phyloP scores from a whole-genome alignment of 495 filamentous ascomycete genomes.

The Penicillium lividum region DNA sequence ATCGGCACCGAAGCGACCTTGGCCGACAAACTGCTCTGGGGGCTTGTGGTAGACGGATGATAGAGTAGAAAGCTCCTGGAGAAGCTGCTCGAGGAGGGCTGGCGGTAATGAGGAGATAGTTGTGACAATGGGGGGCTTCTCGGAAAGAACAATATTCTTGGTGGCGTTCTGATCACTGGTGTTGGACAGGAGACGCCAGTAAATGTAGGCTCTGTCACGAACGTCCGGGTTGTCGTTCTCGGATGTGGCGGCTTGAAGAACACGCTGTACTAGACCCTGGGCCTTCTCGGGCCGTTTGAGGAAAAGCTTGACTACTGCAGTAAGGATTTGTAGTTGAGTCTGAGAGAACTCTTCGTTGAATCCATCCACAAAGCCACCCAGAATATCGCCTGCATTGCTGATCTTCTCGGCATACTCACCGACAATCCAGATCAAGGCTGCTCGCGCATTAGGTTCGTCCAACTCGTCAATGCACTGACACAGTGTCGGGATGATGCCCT shows the following conservation, averaged over 20 bases:
- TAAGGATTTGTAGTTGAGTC: conserved; percentile 94
- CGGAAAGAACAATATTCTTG: conserved; percentile 85
- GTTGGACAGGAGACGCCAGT: conserved; percentile 92
- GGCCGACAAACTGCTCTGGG: conserved; percentile 92
- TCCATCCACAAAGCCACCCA: conserved; percentile 82
- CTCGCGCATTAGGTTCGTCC: conserved; percentile 90
- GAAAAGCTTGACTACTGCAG: conserved; percentile 95
- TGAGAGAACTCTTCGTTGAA: conserved; percentile 93
- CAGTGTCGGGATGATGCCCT: conserved; percentile 93
- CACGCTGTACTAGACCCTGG: conserved; percentile 89
- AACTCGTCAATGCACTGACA: conserved; percentile 97
- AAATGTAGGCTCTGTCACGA: conserved; percentile 94
- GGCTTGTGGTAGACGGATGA: conserved; percentile 99
- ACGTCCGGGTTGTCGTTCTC: conserved; percentile 98
- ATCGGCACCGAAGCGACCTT: conserved; percentile 90
- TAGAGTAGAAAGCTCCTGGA: conserved; percentile 89
- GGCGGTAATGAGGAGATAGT: conserved; percentile 88
- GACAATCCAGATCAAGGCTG: conserved; percentile 96
- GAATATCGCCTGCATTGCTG: conserved; percentile 89
- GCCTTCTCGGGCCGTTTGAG: conserved; percentile 93
- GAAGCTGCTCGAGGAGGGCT: conserved; percentile 78
- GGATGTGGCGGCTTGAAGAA: conserved; percentile 86
- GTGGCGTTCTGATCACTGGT: conserved; percentile 82
- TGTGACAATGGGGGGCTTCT: conserved; percentile 90
- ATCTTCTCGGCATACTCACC: conserved; percentile 99